Evolutionary conservation across 345 rosid species (phyloP).

Genomic region (Cardamine occulta): DNA sequence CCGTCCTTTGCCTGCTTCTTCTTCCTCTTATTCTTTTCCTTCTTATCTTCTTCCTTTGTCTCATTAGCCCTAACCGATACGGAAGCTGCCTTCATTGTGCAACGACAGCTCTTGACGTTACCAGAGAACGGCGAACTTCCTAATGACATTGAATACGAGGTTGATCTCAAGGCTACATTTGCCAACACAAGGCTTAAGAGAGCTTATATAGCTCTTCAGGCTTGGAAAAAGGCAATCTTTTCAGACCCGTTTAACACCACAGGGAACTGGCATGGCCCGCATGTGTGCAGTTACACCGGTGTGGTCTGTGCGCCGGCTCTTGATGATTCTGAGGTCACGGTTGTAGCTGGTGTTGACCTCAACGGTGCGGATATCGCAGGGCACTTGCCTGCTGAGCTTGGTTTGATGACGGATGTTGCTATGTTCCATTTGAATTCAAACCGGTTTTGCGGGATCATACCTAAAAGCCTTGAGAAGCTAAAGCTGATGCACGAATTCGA

Average conservation of each 20-base stretch:
- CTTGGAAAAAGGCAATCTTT: conserved; percentile 72
- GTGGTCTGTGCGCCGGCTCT: conserved; percentile 74
- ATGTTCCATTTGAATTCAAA: conserved; percentile 78
- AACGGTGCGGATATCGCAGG: conserved; percentile 89
- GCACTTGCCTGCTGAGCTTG: conserved; percentile 73
- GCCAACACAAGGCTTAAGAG: conserved; percentile 60
- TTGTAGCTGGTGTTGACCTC: conserved; percentile 77
- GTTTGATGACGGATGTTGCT: conserved; percentile 65
- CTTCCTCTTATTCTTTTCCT: conserved; percentile 45
- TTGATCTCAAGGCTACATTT: conserved; percentile 49
- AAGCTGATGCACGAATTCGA: conserved; percentile 76
- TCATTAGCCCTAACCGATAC: conserved; percentile 57
- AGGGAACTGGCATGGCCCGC: conserved; percentile 68
- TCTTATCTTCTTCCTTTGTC: conserved; percentile 39
- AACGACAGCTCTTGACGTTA: conserved; percentile 65
- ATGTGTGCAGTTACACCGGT: conserved; percentile 74
- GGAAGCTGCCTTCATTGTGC: conserved; percentile 65
- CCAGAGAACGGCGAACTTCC: conserved; percentile 51
- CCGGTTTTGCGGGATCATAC: conserved; percentile 85
- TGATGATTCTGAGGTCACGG: conserved; percentile 53
- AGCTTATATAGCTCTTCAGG: conserved; percentile 80
- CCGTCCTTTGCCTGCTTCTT: conserved; percentile 57
- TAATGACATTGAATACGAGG: conserved; percentile 40
- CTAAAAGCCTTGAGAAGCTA: conserved; percentile 58
- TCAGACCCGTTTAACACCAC: conserved; percentile 83